Evolutionary conservation across 169 alveolate species (phyloP), one percentile per base, ranked within the genome.

Genomic region (Plasmodium relictum): DNA sequence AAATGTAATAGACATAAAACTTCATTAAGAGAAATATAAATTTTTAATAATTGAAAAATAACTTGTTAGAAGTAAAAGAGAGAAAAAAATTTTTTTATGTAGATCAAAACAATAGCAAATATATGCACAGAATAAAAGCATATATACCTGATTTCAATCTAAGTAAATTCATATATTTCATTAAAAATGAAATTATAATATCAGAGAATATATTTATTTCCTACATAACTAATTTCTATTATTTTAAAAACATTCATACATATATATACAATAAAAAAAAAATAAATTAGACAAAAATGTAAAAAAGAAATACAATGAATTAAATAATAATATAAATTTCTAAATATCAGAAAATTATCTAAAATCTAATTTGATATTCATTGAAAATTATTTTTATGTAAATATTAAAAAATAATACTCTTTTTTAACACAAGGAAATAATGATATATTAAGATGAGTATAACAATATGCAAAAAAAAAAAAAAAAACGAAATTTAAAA

Each of bases 31-130:
- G n/a, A 80, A 45, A 59, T 80, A 80, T 73, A 80, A 80, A 66
- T 37, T 80, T 7, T 45, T 80, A 44, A 80, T 80, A 16, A 59
- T 80, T 24, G 90, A 80, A 70, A 80, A 61, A 31, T 78, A 80
- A 66, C 9, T 80, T 5, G 54, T 45, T 58, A 66, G 90, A 71
- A 80, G 66, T 44, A 80, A 80, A 65, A 80, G 66, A 70, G 90
- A 80, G 66, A 63, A 65, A 78, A 80, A 80, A 66, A 68, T 44
- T 65, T 80, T 18, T 59, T 66, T 52, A 80, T 80, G 90, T 72
- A 80, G n/a, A 54, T 18, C 48, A 65, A n/a, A 63, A 59, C 18
- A 50, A 48, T 16, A 66, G 37, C 20, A n/a, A 63, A 80, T n/a
- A 80, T 66, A 39, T 66, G n/a, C 6, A 65, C 1, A 65, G 90